Evolutionary conservation across 192 early-diverging fungal species (phyloP).

Genomic region (Lunasporangiospora selenospora): DNA sequence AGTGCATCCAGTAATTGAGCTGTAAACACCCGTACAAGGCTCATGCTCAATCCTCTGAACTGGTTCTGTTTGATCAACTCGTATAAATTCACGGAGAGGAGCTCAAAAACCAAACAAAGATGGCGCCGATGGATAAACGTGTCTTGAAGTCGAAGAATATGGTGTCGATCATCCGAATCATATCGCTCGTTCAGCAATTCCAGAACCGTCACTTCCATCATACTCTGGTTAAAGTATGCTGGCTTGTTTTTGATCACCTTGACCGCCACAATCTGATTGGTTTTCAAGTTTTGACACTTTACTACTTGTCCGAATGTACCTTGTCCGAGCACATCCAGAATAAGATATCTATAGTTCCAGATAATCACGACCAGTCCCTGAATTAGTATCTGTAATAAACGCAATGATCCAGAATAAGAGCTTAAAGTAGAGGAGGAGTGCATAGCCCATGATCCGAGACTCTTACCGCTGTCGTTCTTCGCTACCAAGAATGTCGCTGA

Average conservation of each 20-base stretch:
- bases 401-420: slow-evolving; percentile 1
- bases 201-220: slow-evolving; percentile 96
- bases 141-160: slow-evolving; percentile 89
- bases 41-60: slow-evolving; percentile 93
- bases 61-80: slow-evolving; percentile 98
- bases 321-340: slow-evolving; percentile 92
- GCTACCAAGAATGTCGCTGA: slow-evolving; percentile 95
- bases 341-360: slow-evolving; percentile 87
- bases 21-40: slow-evolving; percentile 92
- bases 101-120: slow-evolving; percentile 97
- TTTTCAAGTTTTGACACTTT: slow-evolving; percentile 93
- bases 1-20: slow-evolving; percentile 94
- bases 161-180: slow-evolving; percentile 87
- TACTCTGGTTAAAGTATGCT: slow-evolving; percentile 97
- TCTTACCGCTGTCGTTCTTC: slow-evolving; percentile 85
- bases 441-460: not conserved
- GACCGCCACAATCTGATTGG: slow-evolving; percentile 89
- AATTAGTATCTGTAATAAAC: not conserved
- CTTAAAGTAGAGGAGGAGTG: too few relatives aligned
- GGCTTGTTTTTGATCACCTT: slow-evolving; percentile 99
- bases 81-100: slow-evolving; percentile 96
- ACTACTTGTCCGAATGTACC: slow-evolving; percentile 99
- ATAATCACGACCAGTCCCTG: too few relatives aligned
- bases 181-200: slow-evolving; percentile 90
- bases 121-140: slow-evolving; percentile 94